Evolutionary conservation across 306 rosid genomes (phyloP), one percentile per base, ranked within the genome.

Genomic region (Begonia peltatifolia): DNA sequence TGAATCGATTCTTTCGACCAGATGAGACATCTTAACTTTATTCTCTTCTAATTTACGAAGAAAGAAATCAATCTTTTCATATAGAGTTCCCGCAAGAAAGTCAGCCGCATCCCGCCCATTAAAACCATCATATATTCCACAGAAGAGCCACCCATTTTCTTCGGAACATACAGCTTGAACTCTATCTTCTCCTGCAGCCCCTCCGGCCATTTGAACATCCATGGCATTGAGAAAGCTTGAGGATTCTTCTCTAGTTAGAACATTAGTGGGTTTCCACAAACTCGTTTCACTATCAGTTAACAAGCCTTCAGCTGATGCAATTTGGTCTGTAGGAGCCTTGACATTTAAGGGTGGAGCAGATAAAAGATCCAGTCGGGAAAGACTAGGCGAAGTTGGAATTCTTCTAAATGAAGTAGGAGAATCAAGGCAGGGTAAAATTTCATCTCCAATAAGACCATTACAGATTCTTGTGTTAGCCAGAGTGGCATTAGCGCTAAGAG

Each of bases 21-120:
- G 14, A 44, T 10, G 14, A 44, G 48, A 4, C 12, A 10, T 11
- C 14, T 44, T 44, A 44, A 1, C 9, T 44, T n/a, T 44, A n/a
- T 44, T n/a, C 12, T 44, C 48, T 44, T 44, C 48, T 12, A 44
- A 44, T 44, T 44, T 44, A 44, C 48, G 14, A 44, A 44, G 48
- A 44, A 10, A 44, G 48, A 44, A 44, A 11, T 10, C 48, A 44
- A 44, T 44, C 12, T 44, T 11, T 44, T 44, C 48, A 12, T 44
- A 44, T 44, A 44, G 48, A 44, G 48, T 44, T 44, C 48, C 48
- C 4, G 48, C 48, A 63, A 81, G 61, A 70, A 77, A 81, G 48
- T 81, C 89, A 53, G 89, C 84, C 3, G 84, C 89, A 64, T 81
- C 89, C 1, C 84, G 84, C 60, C 89, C 89, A 52, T 71, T 81